These are phyloP conservation scores for Coprinopsis strossmayeri DNA, from an alignment of 768 basidiomycete species.

Conservation along the genomic window DNA sequence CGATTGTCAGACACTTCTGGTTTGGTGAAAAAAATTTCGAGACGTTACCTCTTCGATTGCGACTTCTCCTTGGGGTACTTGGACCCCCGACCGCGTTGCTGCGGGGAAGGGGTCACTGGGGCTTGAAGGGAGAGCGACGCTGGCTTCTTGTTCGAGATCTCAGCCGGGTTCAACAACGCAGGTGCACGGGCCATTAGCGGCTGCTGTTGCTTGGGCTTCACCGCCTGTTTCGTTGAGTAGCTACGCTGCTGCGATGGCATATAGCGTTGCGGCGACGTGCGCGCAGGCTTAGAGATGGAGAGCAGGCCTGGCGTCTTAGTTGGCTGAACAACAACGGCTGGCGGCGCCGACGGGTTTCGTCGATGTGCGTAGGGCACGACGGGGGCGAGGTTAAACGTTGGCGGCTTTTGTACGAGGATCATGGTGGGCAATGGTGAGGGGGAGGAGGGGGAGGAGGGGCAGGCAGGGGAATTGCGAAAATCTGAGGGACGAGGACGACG, in stretches of 20 bases:
- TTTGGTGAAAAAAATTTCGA: neutral
- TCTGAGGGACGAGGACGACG: constrained; percentile 15
- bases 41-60: constrained; percentile 11
- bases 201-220: no score
- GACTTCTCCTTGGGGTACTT: constrained; percentile 25
- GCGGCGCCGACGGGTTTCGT: constrained; percentile 65
- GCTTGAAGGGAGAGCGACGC: constrained; percentile 15
- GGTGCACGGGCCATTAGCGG: constrained; percentile 24
- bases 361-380: constrained; percentile 35
- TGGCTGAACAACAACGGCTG: constrained; percentile 61
- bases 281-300: constrained; percentile 55
- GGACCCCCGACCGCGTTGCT: constrained; percentile 20
- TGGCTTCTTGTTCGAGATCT: constrained; percentile 18
- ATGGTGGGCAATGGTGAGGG: constrained; percentile 25
- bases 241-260: constrained; percentile 19
- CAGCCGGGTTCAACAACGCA: constrained; percentile 18
- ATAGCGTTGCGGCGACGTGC: constrained; percentile 20
- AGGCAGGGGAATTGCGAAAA: constrained; percentile 17
- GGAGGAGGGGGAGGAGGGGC: constrained; percentile 15
- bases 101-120: constrained; percentile 26
- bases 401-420: constrained; percentile 45
- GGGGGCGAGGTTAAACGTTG: constrained; percentile 23
- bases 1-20: neutral
- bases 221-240: no score
- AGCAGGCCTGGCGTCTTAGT: constrained; percentile 71